Conservation (phyloP, 2,329 filamentous ascomycete species). For the Trichophyton verrucosum region DNA sequence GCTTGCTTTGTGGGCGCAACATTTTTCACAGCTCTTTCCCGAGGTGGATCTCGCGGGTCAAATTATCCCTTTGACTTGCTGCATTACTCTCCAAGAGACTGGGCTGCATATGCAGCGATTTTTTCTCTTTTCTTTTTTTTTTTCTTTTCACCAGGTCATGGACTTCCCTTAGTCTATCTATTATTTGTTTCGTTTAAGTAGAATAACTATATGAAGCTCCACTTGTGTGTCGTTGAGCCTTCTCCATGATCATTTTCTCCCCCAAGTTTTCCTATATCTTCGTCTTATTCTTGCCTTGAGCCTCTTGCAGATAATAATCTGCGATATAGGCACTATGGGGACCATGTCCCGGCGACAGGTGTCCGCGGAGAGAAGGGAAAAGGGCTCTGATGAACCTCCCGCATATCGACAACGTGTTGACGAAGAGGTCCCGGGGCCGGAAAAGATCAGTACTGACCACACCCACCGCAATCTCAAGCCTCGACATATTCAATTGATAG, state of each 20-base stretch:
- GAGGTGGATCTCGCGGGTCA: neutral
- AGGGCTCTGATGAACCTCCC: neutral
- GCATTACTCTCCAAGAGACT: too few species aligned
- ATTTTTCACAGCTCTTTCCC: neutral
- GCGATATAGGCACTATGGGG: neutral
- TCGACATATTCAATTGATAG: conserved; percentile 37
- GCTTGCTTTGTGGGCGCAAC: neutral
- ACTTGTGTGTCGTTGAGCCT: neutral
- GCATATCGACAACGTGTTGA: neutral
- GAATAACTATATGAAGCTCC: neutral
- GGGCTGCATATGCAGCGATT: too few species aligned
- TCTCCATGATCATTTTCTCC: neutral
- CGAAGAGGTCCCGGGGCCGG: neutral
- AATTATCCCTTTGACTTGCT: neutral
- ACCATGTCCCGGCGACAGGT: neutral
- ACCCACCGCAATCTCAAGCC: conserved; percentile 34
- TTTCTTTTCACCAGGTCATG: too few species aligned
- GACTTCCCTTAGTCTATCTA: neutral
- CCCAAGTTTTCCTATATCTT: neutral
- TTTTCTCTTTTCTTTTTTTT: too few species aligned
- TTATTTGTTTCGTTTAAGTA: neutral
- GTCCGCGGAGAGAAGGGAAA: neutral
- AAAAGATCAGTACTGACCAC: conserved; percentile 19
- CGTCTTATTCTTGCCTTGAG: neutral
- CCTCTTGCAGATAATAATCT: neutral